These are phyloP conservation scores for Firmiana major DNA, from an alignment of 345 rosid species.

Conservation along the genomic window DNA sequence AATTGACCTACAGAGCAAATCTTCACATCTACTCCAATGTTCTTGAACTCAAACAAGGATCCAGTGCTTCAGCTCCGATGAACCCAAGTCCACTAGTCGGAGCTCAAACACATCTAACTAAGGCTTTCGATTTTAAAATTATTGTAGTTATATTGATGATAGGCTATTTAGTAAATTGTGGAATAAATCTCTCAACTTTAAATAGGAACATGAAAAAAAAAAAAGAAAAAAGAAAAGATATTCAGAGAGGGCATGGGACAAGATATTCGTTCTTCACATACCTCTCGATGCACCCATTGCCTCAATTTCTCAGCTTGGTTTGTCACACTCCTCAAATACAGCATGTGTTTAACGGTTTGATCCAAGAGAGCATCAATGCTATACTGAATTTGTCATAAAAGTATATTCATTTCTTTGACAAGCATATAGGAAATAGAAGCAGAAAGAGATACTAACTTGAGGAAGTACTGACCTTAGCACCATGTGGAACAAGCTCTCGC, in stretches of 20 bases:
- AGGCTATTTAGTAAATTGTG: neutral
- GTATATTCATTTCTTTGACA: neutral
- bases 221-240: neutral
- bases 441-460: neutral
- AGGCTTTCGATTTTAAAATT: neutral
- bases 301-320: conserved; percentile 53
- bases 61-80: neutral
- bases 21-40: neutral
- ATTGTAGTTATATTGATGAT: neutral
- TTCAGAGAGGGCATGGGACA: neutral
- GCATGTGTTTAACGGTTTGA: conserved; percentile 55
- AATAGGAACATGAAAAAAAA: neutral
- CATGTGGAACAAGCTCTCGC: conserved; percentile 59
- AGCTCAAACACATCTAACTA: neutral
- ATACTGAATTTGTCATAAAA: conserved; percentile 39
- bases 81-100: neutral
- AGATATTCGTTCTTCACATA: conserved; percentile 11
- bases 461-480: conserved; percentile 39
- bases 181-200: neutral
- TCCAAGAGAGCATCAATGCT: conserved; percentile 71
- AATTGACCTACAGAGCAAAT: neutral
- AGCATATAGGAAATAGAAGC: neutral
- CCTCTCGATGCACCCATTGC: conserved; percentile 46
- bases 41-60: neutral
- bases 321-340: conserved; percentile 44